Conservation (phyloP, 2,329 filamentous ascomycete genomes). For the Epicoccum nigrum region DNA sequence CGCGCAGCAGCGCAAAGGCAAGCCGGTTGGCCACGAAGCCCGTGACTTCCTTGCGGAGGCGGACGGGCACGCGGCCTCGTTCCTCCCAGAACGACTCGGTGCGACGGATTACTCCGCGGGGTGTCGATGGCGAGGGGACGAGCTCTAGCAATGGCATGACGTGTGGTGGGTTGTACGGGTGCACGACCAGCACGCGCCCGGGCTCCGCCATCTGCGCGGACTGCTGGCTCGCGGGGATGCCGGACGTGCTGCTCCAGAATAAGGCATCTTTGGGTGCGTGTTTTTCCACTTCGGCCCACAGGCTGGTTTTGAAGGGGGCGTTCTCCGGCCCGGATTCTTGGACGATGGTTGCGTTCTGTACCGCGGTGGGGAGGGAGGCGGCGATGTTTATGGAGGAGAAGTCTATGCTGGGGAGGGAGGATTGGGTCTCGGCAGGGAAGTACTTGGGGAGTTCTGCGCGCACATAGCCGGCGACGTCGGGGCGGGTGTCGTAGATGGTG, state of each 20-base stretch:
- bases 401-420: constrained; percentile 17
- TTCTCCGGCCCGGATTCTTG: constrained; percentile 67
- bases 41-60: constrained; percentile 58
- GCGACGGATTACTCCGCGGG: constrained; percentile 42
- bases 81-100: constrained; percentile 56
- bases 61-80: constrained; percentile 54
- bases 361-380: constrained; percentile 49
- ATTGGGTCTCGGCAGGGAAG: constrained; percentile 30
- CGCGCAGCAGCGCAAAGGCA: constrained; percentile 62
- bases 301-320: constrained; percentile 55
- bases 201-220: constrained; percentile 49
- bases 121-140: constrained; percentile 58
- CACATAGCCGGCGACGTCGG: constrained; percentile 56
- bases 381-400: constrained; percentile 45
- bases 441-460: constrained; percentile 52
- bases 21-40: constrained; percentile 66
- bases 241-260: constrained; percentile 64
- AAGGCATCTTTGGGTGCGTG: constrained; percentile 54
- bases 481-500: constrained; percentile 58
- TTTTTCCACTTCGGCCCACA: constrained; percentile 60
- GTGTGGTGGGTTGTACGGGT: constrained; percentile 68
- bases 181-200: constrained; percentile 60
- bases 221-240: constrained; percentile 62
- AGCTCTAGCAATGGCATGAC: constrained; percentile 67
- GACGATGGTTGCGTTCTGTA: constrained; percentile 57